Percentiles rank a stretch among this genome's conserved stretches.
These are phyloP conservation scores for Hymenoscyphus linearis DNA, from an alignment of 2,329 filamentous ascomycete species.

Conservation along the genomic window DNA sequence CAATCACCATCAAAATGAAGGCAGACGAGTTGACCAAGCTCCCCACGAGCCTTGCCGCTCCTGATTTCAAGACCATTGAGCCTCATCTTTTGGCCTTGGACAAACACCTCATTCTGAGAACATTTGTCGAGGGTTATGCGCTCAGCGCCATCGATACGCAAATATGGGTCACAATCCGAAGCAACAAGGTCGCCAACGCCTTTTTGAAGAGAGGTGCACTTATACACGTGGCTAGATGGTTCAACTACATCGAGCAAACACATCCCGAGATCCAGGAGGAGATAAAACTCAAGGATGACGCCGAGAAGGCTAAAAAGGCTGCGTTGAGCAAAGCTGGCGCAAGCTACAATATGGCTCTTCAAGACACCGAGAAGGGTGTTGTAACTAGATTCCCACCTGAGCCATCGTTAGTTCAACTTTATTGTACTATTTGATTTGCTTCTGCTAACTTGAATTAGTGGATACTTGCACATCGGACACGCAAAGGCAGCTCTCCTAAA, in stretches of 20 bases:
- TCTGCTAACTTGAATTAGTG: conserved; percentile 34
- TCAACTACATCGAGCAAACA: conserved; percentile 73
- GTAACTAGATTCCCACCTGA: conserved; percentile 91
- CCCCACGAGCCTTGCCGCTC: conserved; percentile 45
- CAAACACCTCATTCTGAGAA: conserved; percentile 79
- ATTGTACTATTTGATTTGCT: too few species aligned
- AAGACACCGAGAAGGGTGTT: conserved; percentile 81
- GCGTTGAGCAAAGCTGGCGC: conserved; percentile 70
- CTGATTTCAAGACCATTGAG: conserved; percentile 81
- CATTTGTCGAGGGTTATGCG: conserved; percentile 73
- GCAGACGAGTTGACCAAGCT: conserved; percentile 49
- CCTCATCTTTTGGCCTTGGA: conserved; percentile 71
- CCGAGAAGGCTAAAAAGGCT: conserved; percentile 63
- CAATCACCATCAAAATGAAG: conserved; percentile 44
- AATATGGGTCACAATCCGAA: conserved; percentile 77
- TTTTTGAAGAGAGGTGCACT: conserved; percentile 75
- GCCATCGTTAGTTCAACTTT: conserved; percentile 62
- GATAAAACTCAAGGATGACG: conserved; percentile 63
- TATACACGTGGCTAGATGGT: conserved; percentile 80
- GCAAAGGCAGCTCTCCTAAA: conserved; percentile 90
- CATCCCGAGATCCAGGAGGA: conserved; percentile 71
- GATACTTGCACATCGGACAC: conserved; percentile 93
- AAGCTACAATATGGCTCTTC: conserved; percentile 83
- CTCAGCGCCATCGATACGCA: conserved; percentile 73
- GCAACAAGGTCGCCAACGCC: conserved; percentile 77